Conservation (phyloP, 495 filamentous ascomycete species). For the Xylaria intraflava region DNA sequence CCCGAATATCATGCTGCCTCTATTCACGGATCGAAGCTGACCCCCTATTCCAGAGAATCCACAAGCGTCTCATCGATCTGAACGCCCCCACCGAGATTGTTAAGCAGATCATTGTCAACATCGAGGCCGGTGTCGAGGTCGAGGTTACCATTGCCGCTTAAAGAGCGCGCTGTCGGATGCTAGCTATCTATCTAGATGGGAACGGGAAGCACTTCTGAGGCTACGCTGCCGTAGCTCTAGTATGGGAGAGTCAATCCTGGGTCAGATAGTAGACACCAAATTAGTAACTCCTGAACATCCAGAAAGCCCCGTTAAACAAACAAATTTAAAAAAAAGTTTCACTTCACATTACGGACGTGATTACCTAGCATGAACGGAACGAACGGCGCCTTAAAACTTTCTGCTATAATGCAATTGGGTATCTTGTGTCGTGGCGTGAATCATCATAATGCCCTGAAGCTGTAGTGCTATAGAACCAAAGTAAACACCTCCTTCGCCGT, state of each 20-base stretch:
- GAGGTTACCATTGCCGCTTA: slow-evolving; percentile 99
- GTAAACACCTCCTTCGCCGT: not conserved
- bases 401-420: not conserved
- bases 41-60: slow-evolving; percentile 51
- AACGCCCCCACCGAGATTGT: slow-evolving; percentile 98
- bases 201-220: slow-evolving; percentile 2
- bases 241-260: not conserved
- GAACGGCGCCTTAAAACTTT: not conserved
- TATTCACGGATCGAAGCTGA: not conserved
- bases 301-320: slow-evolving; percentile 1
- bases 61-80: slow-evolving; percentile 95
- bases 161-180: not conserved
- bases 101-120: slow-evolving; percentile 99
- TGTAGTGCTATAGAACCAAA: not conserved
- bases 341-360: not conserved
- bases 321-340: not conserved
- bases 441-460: not conserved
- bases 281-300: not conserved
- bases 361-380: not conserved
- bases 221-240: not conserved
- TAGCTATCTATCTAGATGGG: slow-evolving; percentile 14
- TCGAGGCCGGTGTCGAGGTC: slow-evolving; percentile 99
- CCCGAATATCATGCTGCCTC: no score
- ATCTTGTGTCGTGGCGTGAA: slow-evolving; percentile 2
- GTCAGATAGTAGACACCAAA: not conserved